Percentiles rank a stretch among this genome's conserved stretches.
Conservation (phyloP, 2,329 filamentous ascomycete species). For the Aspergillus spinulosporus region DNA sequence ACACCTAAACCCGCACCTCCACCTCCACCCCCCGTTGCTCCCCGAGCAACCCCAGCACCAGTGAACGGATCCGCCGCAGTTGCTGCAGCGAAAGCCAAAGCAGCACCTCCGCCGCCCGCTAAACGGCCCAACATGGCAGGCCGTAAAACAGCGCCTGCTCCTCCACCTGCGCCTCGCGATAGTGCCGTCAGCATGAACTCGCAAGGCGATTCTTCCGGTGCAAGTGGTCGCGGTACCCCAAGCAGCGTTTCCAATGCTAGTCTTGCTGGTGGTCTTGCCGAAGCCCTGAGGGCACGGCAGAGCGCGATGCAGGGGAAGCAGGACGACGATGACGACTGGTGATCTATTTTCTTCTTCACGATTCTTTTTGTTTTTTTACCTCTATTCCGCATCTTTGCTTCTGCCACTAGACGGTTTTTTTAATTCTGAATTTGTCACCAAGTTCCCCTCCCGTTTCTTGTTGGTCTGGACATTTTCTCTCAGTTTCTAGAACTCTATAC, state of each 20-base stretch:
- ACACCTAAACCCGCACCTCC: conserved; percentile 61
- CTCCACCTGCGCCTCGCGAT: conserved; percentile 69
- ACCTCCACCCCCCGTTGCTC: conserved; percentile 47
- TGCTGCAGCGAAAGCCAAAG: conserved; percentile 59
- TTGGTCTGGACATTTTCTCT: conserved; percentile 10
- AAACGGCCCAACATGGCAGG: conserved; percentile 71
- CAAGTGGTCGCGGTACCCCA: conserved; percentile 69
- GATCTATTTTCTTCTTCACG: conserved; percentile 24
- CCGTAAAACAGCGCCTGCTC: conserved; percentile 70
- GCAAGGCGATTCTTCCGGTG: conserved; percentile 53
- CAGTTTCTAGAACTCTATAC: conserved; percentile 11
- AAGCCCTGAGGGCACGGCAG: conserved; percentile 75
- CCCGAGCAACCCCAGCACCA: conserved; percentile 61
- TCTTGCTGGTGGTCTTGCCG: conserved; percentile 71
- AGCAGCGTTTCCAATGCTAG: conserved; percentile 59
- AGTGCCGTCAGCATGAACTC: conserved; percentile 52
- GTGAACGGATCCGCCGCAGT: conserved; percentile 50
- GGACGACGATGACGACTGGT: conserved; percentile 67
- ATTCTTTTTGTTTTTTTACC: conserved; percentile 16
- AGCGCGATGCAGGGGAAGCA: conserved; percentile 71
- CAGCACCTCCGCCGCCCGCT: conserved; percentile 73
- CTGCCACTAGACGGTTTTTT: conserved; percentile 15
- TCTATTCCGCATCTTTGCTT: conserved; percentile 15
- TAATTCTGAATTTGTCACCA: conserved; percentile 13
- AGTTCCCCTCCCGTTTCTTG: conserved; percentile 13